These are phyloP conservation scores for Kwoniella heveanensis DNA, from an alignment of 768 basidiomycete species.

Conservation along the genomic window DNA sequence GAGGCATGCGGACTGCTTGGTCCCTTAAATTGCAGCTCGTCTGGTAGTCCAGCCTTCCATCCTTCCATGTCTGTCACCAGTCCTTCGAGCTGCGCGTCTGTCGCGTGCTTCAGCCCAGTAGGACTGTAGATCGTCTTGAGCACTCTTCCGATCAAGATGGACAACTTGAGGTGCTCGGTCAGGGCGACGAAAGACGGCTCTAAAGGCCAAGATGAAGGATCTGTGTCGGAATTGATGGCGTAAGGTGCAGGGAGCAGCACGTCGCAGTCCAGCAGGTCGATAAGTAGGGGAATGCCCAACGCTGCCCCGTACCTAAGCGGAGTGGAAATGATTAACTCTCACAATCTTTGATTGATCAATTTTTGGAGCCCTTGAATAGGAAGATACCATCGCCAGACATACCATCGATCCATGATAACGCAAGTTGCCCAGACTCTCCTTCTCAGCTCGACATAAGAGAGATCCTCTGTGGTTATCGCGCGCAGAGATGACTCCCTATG, in stretches of 20 bases:
- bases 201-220: slow-evolving; percentile 61
- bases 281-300: slow-evolving; percentile 92
- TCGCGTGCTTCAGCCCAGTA: slow-evolving; percentile 81
- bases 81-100: slow-evolving; percentile 71
- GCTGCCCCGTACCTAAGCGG: slow-evolving; percentile 73
- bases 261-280: slow-evolving; percentile 95
- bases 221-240: slow-evolving; percentile 59
- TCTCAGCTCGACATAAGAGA: slow-evolving; percentile 70
- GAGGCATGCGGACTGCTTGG: slow-evolving; percentile 67
- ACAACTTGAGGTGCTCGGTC: slow-evolving; percentile 83
- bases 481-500: slow-evolving; percentile 78
- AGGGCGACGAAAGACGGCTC: slow-evolving; percentile 35
- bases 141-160: slow-evolving; percentile 86
- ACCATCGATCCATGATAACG: slow-evolving; percentile 93
- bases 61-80: slow-evolving; percentile 59
- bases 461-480: slow-evolving; percentile 48
- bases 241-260: slow-evolving; percentile 88
- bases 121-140: slow-evolving; percentile 93
- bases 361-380: too few relatives aligned
- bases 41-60: slow-evolving; percentile 79
- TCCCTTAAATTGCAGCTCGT: slow-evolving; percentile 75
- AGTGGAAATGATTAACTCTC: too few relatives aligned
- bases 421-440: slow-evolving; percentile 92
- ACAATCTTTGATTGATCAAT: too few relatives aligned
- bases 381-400: slow-evolving; percentile 41